A percentile compares a stretch with the other conserved stretches of the same genome.
Evolutionary conservation across 2,329 filamentous ascomycete species (phyloP).

Genomic region (Samsoniella hepiali): DNA sequence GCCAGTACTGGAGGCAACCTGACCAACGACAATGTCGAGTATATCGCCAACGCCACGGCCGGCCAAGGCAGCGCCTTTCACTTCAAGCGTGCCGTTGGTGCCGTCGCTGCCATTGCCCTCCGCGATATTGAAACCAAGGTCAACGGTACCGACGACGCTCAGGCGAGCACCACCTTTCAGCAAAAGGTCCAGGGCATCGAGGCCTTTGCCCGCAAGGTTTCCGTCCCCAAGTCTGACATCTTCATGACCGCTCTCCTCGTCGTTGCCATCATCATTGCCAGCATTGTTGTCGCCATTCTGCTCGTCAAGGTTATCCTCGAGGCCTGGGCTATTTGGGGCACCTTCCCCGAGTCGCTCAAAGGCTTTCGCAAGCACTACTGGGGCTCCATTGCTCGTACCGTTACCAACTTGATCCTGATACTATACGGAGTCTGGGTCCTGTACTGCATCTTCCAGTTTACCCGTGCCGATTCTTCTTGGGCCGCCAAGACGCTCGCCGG

Average conservation of each 20-base stretch:
- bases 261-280: slow-evolving; percentile 81
- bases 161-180: slow-evolving; percentile 36
- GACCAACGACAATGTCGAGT: slow-evolving; percentile 71
- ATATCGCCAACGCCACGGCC: slow-evolving; percentile 72
- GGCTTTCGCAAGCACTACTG: slow-evolving; percentile 96
- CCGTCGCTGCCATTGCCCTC: slow-evolving; percentile 47
- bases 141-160: slow-evolving; percentile 32
- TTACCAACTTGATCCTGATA: slow-evolving; percentile 85
- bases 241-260: slow-evolving; percentile 94
- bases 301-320: slow-evolving; percentile 90
- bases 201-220: slow-evolving; percentile 77
- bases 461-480: slow-evolving; percentile 82
- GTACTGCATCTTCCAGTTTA: slow-evolving; percentile 96
- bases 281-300: slow-evolving; percentile 80
- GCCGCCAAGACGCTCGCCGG: slow-evolving; percentile 80
- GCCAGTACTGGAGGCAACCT: slow-evolving; percentile 79
- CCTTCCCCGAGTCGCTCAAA: slow-evolving; percentile 73
- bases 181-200: slow-evolving; percentile 70
- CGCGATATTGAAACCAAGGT: slow-evolving; percentile 51
- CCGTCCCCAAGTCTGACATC: slow-evolving; percentile 82
- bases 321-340: slow-evolving; percentile 84
- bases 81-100: slow-evolving; percentile 53
- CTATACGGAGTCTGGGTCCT: slow-evolving; percentile 94
- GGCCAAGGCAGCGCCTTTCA: slow-evolving; percentile 45
- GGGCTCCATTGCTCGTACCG: slow-evolving; percentile 83